phyloP scores from a whole-genome alignment of 306 rosid genomes.

The Trichosanthes cucumerina region DNA sequence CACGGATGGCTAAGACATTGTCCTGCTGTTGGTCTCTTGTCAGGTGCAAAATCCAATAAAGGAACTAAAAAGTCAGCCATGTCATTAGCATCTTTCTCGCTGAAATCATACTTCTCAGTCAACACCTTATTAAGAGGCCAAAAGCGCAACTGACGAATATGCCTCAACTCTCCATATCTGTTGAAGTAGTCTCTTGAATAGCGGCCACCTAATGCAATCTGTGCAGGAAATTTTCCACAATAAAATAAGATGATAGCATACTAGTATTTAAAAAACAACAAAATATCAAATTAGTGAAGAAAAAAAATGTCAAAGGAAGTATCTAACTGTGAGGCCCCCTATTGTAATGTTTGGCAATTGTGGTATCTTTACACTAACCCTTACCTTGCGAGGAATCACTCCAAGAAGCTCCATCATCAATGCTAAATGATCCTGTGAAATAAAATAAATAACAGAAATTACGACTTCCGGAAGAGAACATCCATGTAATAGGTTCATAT shows the following conservation, averaged over 20 bases:
- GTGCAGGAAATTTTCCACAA: constrained; percentile 3
- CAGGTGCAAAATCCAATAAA: constrained; percentile 74
- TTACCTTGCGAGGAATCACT: constrained; percentile 78
- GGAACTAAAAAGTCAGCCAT: constrained; percentile 54
- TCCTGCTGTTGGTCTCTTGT: constrained; percentile 71
- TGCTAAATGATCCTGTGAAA: constrained; percentile 69
- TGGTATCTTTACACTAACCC: too few relatives aligned
- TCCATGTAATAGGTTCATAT: not conserved
- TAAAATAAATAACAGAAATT: not conserved
- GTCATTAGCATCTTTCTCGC: constrained; percentile 59
- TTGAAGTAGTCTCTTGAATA: constrained; percentile 78
- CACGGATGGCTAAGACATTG: constrained; percentile 75
- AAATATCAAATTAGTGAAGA: not conserved
- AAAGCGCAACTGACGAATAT: constrained; percentile 62
- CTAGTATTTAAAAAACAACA: not conserved
- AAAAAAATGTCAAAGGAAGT: not conserved
- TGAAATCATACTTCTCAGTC: constrained; percentile 61
- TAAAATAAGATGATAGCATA: not conserved
- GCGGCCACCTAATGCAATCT: constrained; percentile 80
- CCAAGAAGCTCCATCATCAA: constrained; percentile 95
- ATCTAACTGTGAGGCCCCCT: too few relatives aligned
- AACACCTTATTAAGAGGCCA: constrained; percentile 80
- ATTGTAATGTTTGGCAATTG: too few relatives aligned
- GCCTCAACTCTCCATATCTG: constrained; percentile 72
- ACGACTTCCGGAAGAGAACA: not conserved